Base-by-base conservation (phyloP, 2,329 filamentous ascomycete species). In the Alternaria sp. region DNA sequence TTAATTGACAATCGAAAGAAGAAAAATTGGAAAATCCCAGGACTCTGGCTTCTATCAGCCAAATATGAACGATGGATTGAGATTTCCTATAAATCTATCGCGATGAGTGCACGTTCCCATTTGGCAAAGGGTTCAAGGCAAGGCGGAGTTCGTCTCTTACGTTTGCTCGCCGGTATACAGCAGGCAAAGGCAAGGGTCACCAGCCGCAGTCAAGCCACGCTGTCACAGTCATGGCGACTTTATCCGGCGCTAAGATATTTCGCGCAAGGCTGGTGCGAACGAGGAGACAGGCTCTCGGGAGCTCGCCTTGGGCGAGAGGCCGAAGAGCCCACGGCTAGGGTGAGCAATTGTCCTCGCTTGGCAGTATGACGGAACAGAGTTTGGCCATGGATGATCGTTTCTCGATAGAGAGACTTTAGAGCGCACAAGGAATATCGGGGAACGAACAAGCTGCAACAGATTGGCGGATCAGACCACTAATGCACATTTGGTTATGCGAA, bases 171-270 rank as follows among this genome's bases (percentile, higher is more conserved):
- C 58, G 56, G 64, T 17, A 44, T 44, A 40, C 62, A 62, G 58
- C 52, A 58, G 28, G 64, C 62, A 33, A 60, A 51, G 63, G 44
- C 58, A 66, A 68, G 69, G 60, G 61, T 58, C 69, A 69, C 67
- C 67, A 72, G 68, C 69, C 68, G 63, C 69, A 69, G 65, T 65
- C 60, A 66, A 71, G 68, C 67, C 68, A 70, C 66, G 68, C 68
- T 68, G 67, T 67, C 62, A 65, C 55, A 29, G 55, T 59, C 57
- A 51, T 56, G 61, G 63, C 55, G 63, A 66, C 41, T 66, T 68
- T 68, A 68, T 59, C 65, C 65, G 65, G 54, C 61, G 56, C 65
- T 64, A 66, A 51, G 26, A 56, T 49, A 37, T 55, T 49, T 58
- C 37, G 51, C 54, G 58, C 53, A 53, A 62, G 62, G 67, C 66